A percentile compares a stretch with the other conserved stretches of the same genome.
These are phyloP conservation scores for Detonula confervacea DNA, from an alignment of 352 stramenopile species.

Conservation along the genomic window DNA sequence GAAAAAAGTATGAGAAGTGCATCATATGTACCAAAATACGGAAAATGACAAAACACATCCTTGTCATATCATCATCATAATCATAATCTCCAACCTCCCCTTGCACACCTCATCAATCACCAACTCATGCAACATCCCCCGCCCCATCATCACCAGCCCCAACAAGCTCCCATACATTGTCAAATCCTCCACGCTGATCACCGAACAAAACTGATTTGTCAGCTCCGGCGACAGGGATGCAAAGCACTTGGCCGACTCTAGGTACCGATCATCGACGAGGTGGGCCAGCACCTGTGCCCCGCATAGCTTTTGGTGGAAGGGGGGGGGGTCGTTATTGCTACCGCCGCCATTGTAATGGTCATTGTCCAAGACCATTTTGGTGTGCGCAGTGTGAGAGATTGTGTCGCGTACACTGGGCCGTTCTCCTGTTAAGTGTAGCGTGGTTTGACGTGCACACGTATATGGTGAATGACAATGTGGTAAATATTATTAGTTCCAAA, in stretches of 20 bases:
- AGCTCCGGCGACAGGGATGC: slow-evolving; percentile 33
- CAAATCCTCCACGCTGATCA: slow-evolving; percentile 71
- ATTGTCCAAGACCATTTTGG: slow-evolving; percentile 6
- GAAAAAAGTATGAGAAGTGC: too few species aligned
- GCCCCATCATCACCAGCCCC: slow-evolving; percentile 54
- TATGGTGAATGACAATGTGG: slow-evolving; percentile 6
- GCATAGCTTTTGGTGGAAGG: slow-evolving; percentile 53
- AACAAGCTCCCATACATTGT: slow-evolving; percentile 70
- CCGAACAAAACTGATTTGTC: slow-evolving; percentile 53
- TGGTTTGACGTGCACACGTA: too few species aligned
- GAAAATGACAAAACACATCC: too few species aligned
- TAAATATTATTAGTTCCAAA: slow-evolving; percentile 15
- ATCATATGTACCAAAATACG: too few species aligned
- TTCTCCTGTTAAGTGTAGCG: slow-evolving; percentile 35
- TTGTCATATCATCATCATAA: too few species aligned
- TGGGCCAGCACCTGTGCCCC: slow-evolving; percentile 56
- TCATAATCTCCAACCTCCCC: slow-evolving; percentile 44
- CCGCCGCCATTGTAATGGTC: too few species aligned
- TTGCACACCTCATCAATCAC: slow-evolving; percentile 56
- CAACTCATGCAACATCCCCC: slow-evolving; percentile 48
- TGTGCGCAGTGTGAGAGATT: slow-evolving; percentile 36
- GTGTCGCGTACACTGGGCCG: slow-evolving; percentile 41
- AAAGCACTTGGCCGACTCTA: slow-evolving; percentile 57
- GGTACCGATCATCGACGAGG: slow-evolving; percentile 61
- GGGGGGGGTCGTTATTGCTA: too few species aligned